A percentile compares a stretch with the other conserved stretches of the same genome.
Conservation (phyloP, 768 basidiomycete genomes). For the Strobilomyces dryophilus region DNA sequence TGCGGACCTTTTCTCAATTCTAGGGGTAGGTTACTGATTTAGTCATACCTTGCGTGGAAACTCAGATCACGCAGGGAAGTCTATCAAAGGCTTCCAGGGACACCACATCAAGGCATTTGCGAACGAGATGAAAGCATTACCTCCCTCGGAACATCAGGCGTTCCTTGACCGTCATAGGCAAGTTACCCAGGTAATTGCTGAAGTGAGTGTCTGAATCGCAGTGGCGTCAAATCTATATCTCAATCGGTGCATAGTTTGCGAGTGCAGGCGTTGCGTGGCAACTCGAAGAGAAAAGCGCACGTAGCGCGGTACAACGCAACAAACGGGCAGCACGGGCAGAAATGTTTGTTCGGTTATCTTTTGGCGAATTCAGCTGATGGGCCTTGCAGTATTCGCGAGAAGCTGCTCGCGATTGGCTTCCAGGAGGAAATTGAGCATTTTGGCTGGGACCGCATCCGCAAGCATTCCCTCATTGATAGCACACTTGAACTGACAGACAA, state of each 20-base stretch:
- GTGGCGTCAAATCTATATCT: neutral
- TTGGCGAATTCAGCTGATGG: slow-evolving; percentile 3
- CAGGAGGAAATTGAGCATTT: slow-evolving; percentile 27
- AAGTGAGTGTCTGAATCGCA: slow-evolving; percentile 8
- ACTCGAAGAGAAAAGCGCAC: slow-evolving; percentile 12
- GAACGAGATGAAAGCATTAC: slow-evolving; percentile 9
- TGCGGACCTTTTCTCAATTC: slow-evolving; percentile 23
- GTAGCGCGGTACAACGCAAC: slow-evolving; percentile 17
- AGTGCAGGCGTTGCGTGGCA: slow-evolving; percentile 26
- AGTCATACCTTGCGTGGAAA: neutral
- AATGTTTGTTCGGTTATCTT: slow-evolving; percentile 17
- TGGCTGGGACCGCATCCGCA: slow-evolving; percentile 30
- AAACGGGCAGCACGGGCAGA: slow-evolving; percentile 25
- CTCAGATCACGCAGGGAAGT: slow-evolving; percentile 15
- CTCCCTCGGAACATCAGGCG: slow-evolving; percentile 13
- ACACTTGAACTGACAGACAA: slow-evolving; percentile 21
- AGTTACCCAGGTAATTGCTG: slow-evolving; percentile 1
- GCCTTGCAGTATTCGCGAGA: slow-evolving; percentile 16
- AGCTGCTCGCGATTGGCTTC: slow-evolving; percentile 19
- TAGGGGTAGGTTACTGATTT: slow-evolving; percentile 16
- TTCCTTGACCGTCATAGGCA: slow-evolving; percentile 18
- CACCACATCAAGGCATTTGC: slow-evolving; percentile 15
- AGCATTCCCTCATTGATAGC: slow-evolving; percentile 25
- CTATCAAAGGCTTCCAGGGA: slow-evolving; percentile 21
- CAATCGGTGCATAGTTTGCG: slow-evolving; percentile 22